Evolutionary conservation across 176 grass and related monocot species (phyloP), one percentile per base, ranked within the genome.

Genomic region (Lolium rigidum): DNA sequence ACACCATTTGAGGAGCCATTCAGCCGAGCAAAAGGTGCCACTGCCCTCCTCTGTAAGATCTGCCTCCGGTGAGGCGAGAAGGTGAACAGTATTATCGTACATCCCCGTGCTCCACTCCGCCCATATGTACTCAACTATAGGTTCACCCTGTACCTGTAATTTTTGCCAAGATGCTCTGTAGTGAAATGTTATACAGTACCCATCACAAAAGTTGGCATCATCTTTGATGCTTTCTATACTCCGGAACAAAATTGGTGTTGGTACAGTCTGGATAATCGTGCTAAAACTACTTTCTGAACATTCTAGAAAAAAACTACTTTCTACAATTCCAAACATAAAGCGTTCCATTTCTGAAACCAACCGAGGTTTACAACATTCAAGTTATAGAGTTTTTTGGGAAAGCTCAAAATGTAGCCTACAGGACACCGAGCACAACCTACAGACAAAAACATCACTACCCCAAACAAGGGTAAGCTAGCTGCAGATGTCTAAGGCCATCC

Each of bases 1-100:
- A 98, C 85, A 87, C 43, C 74, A 98, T 98, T 57, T 98, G 85
- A 88, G 15, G 85, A 88, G 15, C 41, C 41, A 48, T 48, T 48
- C 9, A 14, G 22, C 43, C 12, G 5, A 9, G 13, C 18, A 56
- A 39, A 21, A 21, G n/a, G 20, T 51, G 1, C 35, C 37, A 44
- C 50, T 69, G 25, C 76, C 35, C 17, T 49, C 26, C 49, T 70
- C 47, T 82, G 49, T 70, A 52, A 16, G 26, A 24, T 26, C 2
- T 75, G 70, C 18, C 57, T 44, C 81, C 51, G 50, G 35, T 5
- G 50, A 82, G 13, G 46, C 78, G 54, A 74, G 44, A 47, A 65
- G 12, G 56, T 63, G 55, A 72, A 54, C 41, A 9, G 13, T 35
- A 52, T 71, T 55, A 35, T 35, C 63, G 44, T 62, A 80, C 78